Percentiles rank a stretch among this genome's conserved stretches.
Conservation (phyloP, 495 filamentous ascomycete genomes). For the Chaetomidium leptoderma region DNA sequence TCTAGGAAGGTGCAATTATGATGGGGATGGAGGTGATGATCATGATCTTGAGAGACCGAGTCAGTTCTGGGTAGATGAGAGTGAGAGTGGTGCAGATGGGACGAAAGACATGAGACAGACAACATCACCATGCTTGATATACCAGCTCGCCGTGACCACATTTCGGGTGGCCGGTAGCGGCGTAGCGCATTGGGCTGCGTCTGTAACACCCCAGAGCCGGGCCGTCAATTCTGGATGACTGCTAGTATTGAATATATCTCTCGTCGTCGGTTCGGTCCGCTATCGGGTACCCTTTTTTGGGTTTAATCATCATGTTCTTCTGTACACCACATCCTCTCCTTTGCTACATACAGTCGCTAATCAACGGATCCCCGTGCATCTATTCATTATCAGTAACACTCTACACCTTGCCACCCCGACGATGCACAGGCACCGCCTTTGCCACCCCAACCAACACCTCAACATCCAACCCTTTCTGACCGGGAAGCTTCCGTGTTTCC, state of each 20-base stretch:
- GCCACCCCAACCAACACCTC: constrained; percentile 18
- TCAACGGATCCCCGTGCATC: no score
- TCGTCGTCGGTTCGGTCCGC: constrained; percentile 4
- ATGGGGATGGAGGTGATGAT: no score
- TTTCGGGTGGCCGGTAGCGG: not conserved
- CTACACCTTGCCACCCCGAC: not conserved
- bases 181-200: not conserved
- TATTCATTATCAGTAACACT: no score
- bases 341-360: no score
- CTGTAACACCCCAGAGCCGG: not conserved
- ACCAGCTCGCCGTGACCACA: not conserved
- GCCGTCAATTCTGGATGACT: not conserved
- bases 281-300: not conserved
- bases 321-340: no score
- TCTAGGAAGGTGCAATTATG: no score
- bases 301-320: not conserved
- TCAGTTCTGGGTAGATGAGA: no score
- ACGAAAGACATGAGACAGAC: no score
- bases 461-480: constrained; percentile 18
- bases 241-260: not conserved
- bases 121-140: not conserved
- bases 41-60: no score
- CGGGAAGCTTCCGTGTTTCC: constrained; percentile 33
- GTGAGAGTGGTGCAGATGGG: no score
- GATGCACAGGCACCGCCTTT: not conserved